These are phyloP conservation scores for Obba rivulosa DNA, from an alignment of 768 basidiomycete genomes.

Conservation along the genomic window DNA sequence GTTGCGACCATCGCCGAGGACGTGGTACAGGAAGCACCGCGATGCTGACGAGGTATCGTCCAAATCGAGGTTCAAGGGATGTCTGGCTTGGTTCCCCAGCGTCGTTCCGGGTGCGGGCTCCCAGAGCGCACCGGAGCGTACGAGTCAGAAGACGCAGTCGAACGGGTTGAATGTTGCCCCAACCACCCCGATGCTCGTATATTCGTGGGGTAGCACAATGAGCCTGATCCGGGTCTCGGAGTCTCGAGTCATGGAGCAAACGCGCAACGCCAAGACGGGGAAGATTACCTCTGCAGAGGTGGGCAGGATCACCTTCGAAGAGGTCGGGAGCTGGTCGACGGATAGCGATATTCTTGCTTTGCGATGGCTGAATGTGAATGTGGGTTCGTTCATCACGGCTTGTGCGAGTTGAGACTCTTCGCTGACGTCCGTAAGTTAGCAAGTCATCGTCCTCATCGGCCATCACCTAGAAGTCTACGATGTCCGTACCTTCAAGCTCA, in stretches of 20 bases:
- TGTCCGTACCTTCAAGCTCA: constrained; percentile 42
- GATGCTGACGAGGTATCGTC: constrained; percentile 38
- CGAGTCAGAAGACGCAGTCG: constrained; percentile 22
- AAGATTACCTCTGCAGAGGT: constrained; percentile 55
- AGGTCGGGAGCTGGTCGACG: constrained; percentile 53
- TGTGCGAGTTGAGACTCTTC: not conserved
- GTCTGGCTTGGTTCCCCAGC: constrained; percentile 82
- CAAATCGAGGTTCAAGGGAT: constrained; percentile 49
- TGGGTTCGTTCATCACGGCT: constrained; percentile 44
- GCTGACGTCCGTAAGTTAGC: constrained; percentile 35
- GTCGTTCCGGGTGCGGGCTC: constrained; percentile 22
- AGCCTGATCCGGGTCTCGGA: constrained; percentile 65
- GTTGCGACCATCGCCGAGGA: constrained; percentile 85
- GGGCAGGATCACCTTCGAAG: constrained; percentile 60
- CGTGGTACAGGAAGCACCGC: constrained; percentile 80
- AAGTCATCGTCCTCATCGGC: constrained; percentile 60
- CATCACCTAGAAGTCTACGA: constrained; percentile 67
- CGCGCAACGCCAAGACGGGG: constrained; percentile 51
- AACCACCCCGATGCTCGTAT: constrained; percentile 67
- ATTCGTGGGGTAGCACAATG: constrained; percentile 75
- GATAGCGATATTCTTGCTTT: constrained; percentile 63
- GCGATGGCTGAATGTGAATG: constrained; percentile 86
- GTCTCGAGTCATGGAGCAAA: constrained; percentile 42
- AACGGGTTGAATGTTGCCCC: constrained; percentile 11
- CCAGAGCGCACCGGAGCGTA: constrained; percentile 10